Evolutionary conservation across 148 eudicot species (phyloP), one percentile per base, ranked within the genome.

Genomic region (Rhododendron kiyosumense): DNA sequence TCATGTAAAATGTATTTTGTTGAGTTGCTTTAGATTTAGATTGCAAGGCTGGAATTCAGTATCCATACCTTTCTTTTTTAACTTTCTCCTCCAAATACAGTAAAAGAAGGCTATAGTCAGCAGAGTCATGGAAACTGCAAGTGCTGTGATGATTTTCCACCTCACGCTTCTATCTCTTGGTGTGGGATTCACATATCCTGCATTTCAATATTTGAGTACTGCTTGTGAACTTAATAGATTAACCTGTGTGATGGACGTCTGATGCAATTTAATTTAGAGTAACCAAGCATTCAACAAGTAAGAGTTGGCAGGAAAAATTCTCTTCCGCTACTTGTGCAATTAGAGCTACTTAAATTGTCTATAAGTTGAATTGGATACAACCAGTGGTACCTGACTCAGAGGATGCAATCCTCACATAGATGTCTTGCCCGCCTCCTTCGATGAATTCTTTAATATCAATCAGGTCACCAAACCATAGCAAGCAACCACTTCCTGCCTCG

Each of bases 401-500:
- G 46, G 86, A 57, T 48, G 89, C 86, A 85, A 90, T 79, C 48
- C 91, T 90, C 57, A 91, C 83, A 48, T 87, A 89, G 34, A 90
- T 17, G 38, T 87, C 87, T 84, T 87, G 88, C 54, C 89, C 91
- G 34, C 13, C 71, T 65, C 69, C 86, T 49, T 83, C 71, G 46
- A 52, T 71, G 83, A 77, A 26, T 12, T 80, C 88, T 84, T 77
- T 78, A 38, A 89, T 54, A 84, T 92, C 94, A 83, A 88, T 76
- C 43, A 90, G 83, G 43, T 81, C 82, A 24, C 86, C 82, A 78
- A 74, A 87, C 94, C 94, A 90, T 28, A 90, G 82, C 86, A 92
- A 84, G 82, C 92, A 92, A 3, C 92, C 91, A 84, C 82, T 91
- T 67, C 88, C 91, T 30, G 89, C 91, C 1, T 18, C 71, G 1